These are phyloP conservation scores for Artemisia tridentata DNA, from an alignment of 129 eudicot genomes.

Conservation along the genomic window DNA sequence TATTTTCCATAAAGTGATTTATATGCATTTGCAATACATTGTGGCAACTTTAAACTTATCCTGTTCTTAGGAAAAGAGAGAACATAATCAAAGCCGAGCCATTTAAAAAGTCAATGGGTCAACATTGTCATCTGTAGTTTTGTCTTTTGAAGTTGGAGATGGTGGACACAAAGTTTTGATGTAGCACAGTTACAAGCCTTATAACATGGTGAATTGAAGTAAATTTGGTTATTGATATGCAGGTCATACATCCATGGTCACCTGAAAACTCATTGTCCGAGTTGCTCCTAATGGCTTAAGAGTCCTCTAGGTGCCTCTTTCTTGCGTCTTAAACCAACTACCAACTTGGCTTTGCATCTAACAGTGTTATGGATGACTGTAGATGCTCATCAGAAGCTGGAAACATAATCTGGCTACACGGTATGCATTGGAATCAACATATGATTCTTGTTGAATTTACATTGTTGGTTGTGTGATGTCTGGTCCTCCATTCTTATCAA, in stretches of 20 bases:
- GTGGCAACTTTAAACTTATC: not conserved
- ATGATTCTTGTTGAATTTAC: conserved; percentile 21
- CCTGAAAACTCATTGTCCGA: conserved; percentile 44
- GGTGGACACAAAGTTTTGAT: not conserved
- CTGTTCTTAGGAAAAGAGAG: not conserved
- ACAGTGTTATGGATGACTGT: conserved; percentile 37
- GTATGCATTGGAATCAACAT: conserved; percentile 17
- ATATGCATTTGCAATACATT: not conserved
- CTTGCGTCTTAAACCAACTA: conserved; percentile 7
- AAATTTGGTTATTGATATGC: conserved; percentile 28
- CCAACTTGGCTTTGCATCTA: conserved; percentile 19
- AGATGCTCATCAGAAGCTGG: conserved; percentile 38
- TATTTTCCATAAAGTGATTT: not conserved
- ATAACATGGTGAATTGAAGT: not conserved
- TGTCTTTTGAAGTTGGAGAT: not conserved
- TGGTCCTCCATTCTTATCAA: not conserved
- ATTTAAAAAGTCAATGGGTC: not conserved
- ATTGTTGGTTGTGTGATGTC: conserved; percentile 4
- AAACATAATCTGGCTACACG: conserved; percentile 43
- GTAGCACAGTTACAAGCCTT: too few species aligned
- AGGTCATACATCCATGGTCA: conserved; percentile 55
- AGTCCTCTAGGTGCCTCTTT: conserved; percentile 13
- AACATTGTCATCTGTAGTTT: not conserved
- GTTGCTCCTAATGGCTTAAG: conserved; percentile 17
- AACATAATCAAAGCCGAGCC: not conserved